phyloP scores from a whole-genome alignment of 2,329 filamentous ascomycete genomes.

The Aspergillus arachidicola region DNA sequence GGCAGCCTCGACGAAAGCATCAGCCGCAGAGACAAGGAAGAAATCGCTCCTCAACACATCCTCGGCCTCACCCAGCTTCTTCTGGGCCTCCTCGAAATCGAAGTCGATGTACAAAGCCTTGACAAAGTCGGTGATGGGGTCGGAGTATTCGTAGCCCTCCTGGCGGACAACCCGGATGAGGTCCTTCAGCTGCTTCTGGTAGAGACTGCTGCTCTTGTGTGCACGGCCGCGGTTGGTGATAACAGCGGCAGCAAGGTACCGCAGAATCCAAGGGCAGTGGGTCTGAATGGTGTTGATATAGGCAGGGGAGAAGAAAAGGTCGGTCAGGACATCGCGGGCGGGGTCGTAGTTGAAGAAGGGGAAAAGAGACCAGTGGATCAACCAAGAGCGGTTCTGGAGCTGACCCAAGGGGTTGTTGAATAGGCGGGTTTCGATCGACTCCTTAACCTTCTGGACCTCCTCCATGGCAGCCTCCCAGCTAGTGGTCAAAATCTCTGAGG shows the following conservation, averaged over 20 bases:
- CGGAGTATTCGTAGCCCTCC: conserved; percentile 95
- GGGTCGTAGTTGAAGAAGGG: conserved; percentile 97
- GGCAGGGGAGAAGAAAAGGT: conserved; percentile 93
- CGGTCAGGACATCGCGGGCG: conserved; percentile 85
- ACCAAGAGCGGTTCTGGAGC: conserved; percentile 93
- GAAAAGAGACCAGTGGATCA: conserved; percentile 98
- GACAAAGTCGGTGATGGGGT: conserved; percentile 95
- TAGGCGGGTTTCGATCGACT: conserved; percentile 88
- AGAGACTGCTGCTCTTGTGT: conserved; percentile 75
- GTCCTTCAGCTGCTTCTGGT: conserved; percentile 99
- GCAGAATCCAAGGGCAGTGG: conserved; percentile 91
- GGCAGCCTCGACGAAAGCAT: conserved; percentile 90
- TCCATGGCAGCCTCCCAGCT: conserved; percentile 95
- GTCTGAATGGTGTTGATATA: conserved; percentile 99
- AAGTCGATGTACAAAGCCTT: conserved; percentile 95
- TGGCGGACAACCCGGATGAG: conserved; percentile 93
- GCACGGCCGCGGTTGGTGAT: conserved; percentile 86
- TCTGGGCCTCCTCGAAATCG: conserved; percentile 95
- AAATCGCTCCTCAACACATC: conserved; percentile 91
- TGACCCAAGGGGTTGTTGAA: conserved; percentile 96
- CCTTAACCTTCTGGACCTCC: conserved; percentile 86
- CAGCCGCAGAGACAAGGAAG: conserved; percentile 83
- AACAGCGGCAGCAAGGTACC: conserved; percentile 90
- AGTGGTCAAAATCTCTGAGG: conserved; percentile 89
- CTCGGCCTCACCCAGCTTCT: conserved; percentile 83